phyloP scores from a whole-genome alignment of 352 stramenopile species.

The Pythium pyrilobum region DNA sequence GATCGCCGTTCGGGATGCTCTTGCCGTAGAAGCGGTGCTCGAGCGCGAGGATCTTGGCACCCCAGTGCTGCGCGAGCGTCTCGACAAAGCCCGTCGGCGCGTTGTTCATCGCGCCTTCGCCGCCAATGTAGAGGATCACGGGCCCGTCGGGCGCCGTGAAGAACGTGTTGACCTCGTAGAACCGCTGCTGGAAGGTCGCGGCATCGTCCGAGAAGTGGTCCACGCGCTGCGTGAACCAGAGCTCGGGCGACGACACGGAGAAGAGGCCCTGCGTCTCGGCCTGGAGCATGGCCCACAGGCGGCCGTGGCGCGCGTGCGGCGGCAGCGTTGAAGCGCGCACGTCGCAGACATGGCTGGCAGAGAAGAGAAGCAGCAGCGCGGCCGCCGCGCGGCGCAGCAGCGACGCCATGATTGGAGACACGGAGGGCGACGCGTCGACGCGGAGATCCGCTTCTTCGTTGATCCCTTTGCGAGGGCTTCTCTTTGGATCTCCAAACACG shows the following conservation, averaged over 20 bases:
- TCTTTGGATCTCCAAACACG: too few relatives aligned
- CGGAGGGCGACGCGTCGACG: too few relatives aligned
- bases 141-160: conserved; percentile 46
- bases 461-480: too few relatives aligned
- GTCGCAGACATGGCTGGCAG: neutral
- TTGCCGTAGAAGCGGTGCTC: conserved; percentile 88
- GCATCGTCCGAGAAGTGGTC: conserved; percentile 43
- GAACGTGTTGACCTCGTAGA: conserved; percentile 66
- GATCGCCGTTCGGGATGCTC: conserved; percentile 68
- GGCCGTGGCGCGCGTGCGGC: conserved; percentile 37
- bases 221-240: conserved; percentile 67
- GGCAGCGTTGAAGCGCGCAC: conserved; percentile 7
- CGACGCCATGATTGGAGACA: too few relatives aligned
- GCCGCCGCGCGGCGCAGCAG: too few relatives aligned
- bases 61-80: conserved; percentile 68
- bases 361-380: conserved; percentile 5
- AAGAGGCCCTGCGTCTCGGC: conserved; percentile 44
- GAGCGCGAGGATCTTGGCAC: conserved; percentile 78
- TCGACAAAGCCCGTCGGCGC: conserved; percentile 62
- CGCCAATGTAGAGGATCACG: conserved; percentile 84
- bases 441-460: too few relatives aligned
- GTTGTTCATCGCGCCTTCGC: conserved; percentile 61
- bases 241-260: conserved; percentile 25
- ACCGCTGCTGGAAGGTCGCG: conserved; percentile 66
- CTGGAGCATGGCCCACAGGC: conserved; percentile 50